Percentiles rank a stretch among this genome's conserved stretches.
phyloP scores from a whole-genome alignment of 495 filamentous ascomycete species.

The Pyrenula aspistea region DNA sequence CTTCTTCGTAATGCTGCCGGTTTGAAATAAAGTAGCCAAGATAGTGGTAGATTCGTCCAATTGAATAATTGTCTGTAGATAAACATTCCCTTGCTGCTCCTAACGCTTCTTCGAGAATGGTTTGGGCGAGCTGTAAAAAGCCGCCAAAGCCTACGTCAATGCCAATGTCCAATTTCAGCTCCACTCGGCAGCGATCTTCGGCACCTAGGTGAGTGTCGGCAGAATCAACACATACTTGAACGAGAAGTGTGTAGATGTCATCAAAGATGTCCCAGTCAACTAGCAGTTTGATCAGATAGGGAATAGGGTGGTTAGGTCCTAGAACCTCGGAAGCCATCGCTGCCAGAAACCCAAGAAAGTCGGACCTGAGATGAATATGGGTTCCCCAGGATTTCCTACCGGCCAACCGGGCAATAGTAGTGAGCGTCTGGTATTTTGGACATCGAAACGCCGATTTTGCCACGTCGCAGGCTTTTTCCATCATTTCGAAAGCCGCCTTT shows the following conservation, averaged over 20 bases:
- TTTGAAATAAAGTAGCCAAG: not conserved
- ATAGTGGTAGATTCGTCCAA: not conserved
- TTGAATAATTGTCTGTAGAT: not conserved
- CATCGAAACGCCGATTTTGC: not conserved
- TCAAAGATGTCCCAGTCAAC: not conserved
- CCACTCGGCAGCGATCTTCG: not conserved
- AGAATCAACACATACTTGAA: not conserved
- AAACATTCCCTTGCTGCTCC: not conserved
- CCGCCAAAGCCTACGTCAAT: not conserved
- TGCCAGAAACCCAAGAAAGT: not conserved
- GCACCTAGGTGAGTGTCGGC: not conserved
- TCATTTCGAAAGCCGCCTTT: not conserved
- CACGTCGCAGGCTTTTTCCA: not conserved
- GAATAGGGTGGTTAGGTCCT: not conserved
- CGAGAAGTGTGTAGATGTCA: not conserved
- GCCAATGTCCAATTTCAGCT: not conserved
- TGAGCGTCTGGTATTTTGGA: not conserved
- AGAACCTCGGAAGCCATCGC: not conserved
- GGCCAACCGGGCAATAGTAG: not conserved
- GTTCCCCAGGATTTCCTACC: not conserved
- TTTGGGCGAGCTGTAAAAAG: not conserved
- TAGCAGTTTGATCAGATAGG: not conserved
- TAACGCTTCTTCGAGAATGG: not conserved
- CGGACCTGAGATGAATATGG: not conserved
- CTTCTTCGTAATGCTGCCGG: not conserved